Evolutionary conservation across 495 filamentous ascomycete species (phyloP), one percentile per base, ranked within the genome.

Genomic region (Hypoxylon crocopeplum): DNA sequence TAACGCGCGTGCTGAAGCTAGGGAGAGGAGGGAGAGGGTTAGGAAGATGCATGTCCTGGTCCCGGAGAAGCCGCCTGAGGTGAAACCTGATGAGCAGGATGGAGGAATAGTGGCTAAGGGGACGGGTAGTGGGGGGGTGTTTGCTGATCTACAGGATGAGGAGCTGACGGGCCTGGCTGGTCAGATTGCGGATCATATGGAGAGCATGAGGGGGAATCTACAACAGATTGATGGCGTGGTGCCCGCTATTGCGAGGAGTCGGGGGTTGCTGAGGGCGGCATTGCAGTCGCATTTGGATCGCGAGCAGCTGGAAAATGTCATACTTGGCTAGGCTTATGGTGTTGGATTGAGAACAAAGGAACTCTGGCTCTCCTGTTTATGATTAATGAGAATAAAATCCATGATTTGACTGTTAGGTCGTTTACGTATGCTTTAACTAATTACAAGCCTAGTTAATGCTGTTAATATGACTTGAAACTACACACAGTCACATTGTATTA

Each of bases 181-280:
- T 34, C 78, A 79, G 62, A 67, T 80, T 36, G 72, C 68, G 2
- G 76, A 47, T 46, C 77, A 80, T 48, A 78, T 81, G 77, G 74
- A 80, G 59, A 80, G 64, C 78, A 86, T 80, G 85, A 82, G 70
- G 70, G 83, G 63, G 76, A 88, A 77, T 67, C 80, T 76, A 69
- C 82, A 70, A 34, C 77, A 80, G 68, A 73, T 79, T 17, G 75
- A 78, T 1, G 78, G 75, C 0, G 69, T 81, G 15, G 53, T 75
- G 37, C 75, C 75, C 5, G 71, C 70, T 4, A 73, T 80, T 15
- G 65, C 59, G 37, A 72, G 67, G 59, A 76, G 61, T 72, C 81
- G 75, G 67, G 82, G 57, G 44, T 73, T 65, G 48, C 55, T 69
- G 32, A 72, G 64, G 67, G 68, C 65, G 32, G 68, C 72, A 58